Percentiles rank a stretch among this genome's conserved stretches.
Evolutionary conservation across 2,329 filamentous ascomycete species (phyloP).

Genomic region (Myriosclerotinia duriaeana): DNA sequence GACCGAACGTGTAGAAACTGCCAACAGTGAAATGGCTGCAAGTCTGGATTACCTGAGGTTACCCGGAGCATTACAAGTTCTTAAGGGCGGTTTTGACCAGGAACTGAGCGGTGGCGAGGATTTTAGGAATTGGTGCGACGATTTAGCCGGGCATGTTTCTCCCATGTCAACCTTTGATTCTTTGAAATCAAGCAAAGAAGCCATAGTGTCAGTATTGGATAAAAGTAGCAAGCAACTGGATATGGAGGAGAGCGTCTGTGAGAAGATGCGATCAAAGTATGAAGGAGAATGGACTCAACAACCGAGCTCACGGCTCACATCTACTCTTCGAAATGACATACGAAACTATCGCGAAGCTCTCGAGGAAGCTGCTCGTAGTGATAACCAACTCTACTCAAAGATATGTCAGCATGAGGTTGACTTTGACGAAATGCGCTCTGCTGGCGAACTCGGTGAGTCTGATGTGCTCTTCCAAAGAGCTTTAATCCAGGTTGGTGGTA

Average conservation of each 20-base stretch:
- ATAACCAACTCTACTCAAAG: constrained; percentile 78
- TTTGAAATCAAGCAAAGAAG: constrained; percentile 73
- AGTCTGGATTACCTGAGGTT: constrained; percentile 91
- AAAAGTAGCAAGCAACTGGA: constrained; percentile 84
- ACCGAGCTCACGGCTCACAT: constrained; percentile 84
- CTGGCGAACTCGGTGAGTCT: constrained; percentile 80
- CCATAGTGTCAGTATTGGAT: constrained; percentile 71
- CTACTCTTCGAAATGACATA: constrained; percentile 83
- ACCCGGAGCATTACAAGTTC: constrained; percentile 81
- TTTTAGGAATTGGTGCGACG: constrained; percentile 90
- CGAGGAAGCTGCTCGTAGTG: constrained; percentile 84
- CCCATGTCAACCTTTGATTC: constrained; percentile 77
- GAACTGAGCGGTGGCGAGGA: constrained; percentile 86
- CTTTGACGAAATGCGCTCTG: constrained; percentile 92
- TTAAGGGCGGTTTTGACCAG: constrained; percentile 91
- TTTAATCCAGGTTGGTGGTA: constrained; percentile 71
- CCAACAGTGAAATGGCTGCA: constrained; percentile 93
- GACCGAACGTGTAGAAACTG: constrained; percentile 86
- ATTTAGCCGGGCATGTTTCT: constrained; percentile 81
- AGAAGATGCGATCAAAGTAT: constrained; percentile 99
- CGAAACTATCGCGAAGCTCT: constrained; percentile 84
- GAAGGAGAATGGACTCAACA: constrained; percentile 96
- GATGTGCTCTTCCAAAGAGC: constrained; percentile 87
- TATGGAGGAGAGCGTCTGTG: constrained; percentile 95
- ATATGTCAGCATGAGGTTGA: constrained; percentile 82